Evolutionary conservation across 176 grass and related monocot genomes (phyloP).

Genomic region (Bonia amplexicaulis): DNA sequence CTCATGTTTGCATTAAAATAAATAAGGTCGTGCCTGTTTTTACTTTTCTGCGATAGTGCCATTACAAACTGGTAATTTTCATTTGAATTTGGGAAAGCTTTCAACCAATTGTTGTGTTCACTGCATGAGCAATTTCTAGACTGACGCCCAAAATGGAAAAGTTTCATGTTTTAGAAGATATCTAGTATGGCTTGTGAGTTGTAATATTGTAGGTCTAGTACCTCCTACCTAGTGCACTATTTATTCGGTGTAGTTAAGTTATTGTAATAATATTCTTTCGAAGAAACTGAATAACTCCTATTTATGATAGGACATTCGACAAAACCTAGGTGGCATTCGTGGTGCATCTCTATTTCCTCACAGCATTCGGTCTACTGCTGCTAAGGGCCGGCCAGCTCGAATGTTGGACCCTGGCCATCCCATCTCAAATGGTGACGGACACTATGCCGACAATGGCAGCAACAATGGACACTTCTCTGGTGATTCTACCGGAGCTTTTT

Average conservation of each 20-base stretch:
- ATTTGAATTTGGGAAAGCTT: neutral
- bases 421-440: slow-evolving; percentile 33
- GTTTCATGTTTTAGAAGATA: neutral
- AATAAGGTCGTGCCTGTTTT: neutral
- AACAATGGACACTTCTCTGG: slow-evolving; percentile 38
- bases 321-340: slow-evolving; percentile 77
- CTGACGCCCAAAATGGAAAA: neutral
- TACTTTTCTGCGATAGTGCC: neutral
- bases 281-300: slow-evolving; percentile 14
- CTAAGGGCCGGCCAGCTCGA: slow-evolving; percentile 49
- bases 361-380: slow-evolving; percentile 68
- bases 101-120: neutral
- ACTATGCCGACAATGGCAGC: slow-evolving; percentile 45
- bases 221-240: slow-evolving; percentile 6
- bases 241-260: neutral
- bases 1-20: slow-evolving; percentile 28
- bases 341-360: slow-evolving; percentile 81
- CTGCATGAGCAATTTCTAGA: slow-evolving; percentile 6
- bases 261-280: neutral
- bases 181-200: neutral
- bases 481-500: slow-evolving; percentile 41
- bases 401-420: slow-evolving; percentile 49
- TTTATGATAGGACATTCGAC: slow-evolving; percentile 74
- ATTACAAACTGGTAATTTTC: neutral
- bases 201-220: neutral